Evolutionary conservation across 768 basidiomycete species (phyloP), one percentile per base, ranked within the genome.

Genomic region (Auricularia cornea): DNA sequence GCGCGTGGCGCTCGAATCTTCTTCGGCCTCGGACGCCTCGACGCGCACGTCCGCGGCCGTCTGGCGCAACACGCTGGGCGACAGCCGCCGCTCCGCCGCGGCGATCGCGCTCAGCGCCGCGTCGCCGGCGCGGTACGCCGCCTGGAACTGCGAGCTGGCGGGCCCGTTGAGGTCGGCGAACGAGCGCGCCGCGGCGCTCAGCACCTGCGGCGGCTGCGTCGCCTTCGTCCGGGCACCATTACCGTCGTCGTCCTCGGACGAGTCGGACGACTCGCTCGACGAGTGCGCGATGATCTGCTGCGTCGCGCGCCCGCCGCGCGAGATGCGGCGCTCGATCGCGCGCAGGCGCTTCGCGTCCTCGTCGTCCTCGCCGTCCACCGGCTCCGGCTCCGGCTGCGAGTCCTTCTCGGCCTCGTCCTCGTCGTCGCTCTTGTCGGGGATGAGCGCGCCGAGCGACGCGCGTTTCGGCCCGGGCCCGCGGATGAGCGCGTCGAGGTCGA

Each of bases 401-500:
- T 48, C 10, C 12, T 48, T 3, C 12, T 18, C 44, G 5, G 11
- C 44, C 12, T 10, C 44, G 6, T 48, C 44, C 44, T 48, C 44
- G 6, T 48, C 44, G 16, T 48, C 44, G 23, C 16, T 18, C 44
- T 48, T 23, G 44, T 48, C 44, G 6, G 44, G 44, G 16, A 48
- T 48, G 10, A 48, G 44, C 16, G 23, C 44, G 16, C 12, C 10
- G 23, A 18, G 20, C 3, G 44, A 48, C 10, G 10, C 16, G 35
- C 35, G 35, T 56, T 1, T 77, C 62, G 28, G 76, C n/a, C 59
- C 54, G 8, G 82, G 80, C 2, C 80, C 80, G 31, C 74, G 77
- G 14, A 83, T 67, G 59, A 82, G 66, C 10, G 75, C 74, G 8
- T 82, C 78, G n/a, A 81, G 60, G 38, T 78, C 72, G 32, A 67